Evolutionary conservation across 2,329 filamentous ascomycete genomes (phyloP), one percentile per base, ranked within the genome.

Genomic region (Alternaria ethzedia): DNA sequence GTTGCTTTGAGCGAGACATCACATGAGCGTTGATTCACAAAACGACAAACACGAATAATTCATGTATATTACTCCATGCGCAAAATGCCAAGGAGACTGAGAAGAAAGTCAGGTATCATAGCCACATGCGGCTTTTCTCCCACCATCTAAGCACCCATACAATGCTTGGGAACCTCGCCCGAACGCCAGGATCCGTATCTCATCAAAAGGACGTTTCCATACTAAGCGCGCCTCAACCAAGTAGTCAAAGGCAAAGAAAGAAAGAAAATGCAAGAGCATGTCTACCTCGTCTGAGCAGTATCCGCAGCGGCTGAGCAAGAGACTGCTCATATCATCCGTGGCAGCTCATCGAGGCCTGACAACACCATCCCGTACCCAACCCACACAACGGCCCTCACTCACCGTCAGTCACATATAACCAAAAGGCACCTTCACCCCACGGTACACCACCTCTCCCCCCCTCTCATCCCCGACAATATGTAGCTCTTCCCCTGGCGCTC

Each of bases 41-140:
- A n/a, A n/a, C n/a, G n/a, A 50, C 47, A 10, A 13, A 6, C 0
- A 46, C 25, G 32, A n/a, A 15, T 46, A 2, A 54, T 60, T 51
- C 26, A 15, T 55, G 11, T 13, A 50, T 60, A 32, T 46, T 55
- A 49, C 32, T 44, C 28, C 20, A 20, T 15, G 41, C 12, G 28
- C 26, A n/a, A 44, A 23, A 36, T 51, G 44, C 49, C 25, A 28
- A 28, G 49, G 28, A 32, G 56, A 43, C n/a, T 23, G 26, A 28
- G 21, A 26, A 58, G 20, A 41, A 41, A 41, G 30, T 21, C 20
- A 58, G 60, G 57, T 60, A 61, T 66, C 25, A 50, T 66, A 54
- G 43, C 41, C 55, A 23, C 26, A 50, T 23, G 21, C 10, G 47
- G 25, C 15, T 46, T 20, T 44, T 57, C 46, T 51, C 47, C 20